A percentile compares a stretch with the other conserved stretches of the same genome.
phyloP scores from a whole-genome alignment of 2,329 filamentous ascomycete genomes.

The Aquanectria penicillioides region DNA sequence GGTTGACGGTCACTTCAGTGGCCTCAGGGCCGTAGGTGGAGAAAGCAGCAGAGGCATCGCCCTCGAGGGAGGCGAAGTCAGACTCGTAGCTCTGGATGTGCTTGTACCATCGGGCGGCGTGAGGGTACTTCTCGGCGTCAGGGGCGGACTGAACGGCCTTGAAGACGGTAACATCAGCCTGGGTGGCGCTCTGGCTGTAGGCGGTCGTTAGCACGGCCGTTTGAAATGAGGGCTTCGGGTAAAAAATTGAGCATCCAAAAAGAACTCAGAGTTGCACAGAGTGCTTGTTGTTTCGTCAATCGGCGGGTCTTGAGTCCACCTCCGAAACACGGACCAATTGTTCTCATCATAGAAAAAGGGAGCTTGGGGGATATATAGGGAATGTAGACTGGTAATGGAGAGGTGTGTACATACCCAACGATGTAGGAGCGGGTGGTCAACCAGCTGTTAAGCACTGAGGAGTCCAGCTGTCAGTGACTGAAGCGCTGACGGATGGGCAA shows the following conservation, averaged over 20 bases:
- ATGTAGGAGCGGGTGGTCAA: conserved; percentile 82
- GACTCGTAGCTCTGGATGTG: conserved; percentile 93
- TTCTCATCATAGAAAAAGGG: conserved; percentile 71
- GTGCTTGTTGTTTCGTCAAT: conserved; percentile 80
- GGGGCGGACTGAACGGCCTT: conserved; percentile 85
- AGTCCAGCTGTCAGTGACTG: conserved; percentile 48
- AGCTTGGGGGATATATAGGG: not conserved
- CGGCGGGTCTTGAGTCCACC: conserved; percentile 90
- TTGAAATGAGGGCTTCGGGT: not conserved
- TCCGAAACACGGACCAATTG: conserved; percentile 97
- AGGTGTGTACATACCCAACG: conserved; percentile 72
- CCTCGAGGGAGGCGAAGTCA: conserved; percentile 90
- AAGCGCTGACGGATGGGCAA: conserved; percentile 38
- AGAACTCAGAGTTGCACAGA: conserved; percentile 80
- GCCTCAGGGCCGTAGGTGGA: conserved; percentile 91
- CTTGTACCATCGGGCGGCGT: conserved; percentile 98
- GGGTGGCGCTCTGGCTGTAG: conserved; percentile 72
- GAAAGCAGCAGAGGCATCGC: conserved; percentile 89
- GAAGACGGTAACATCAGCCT: conserved; percentile 96
- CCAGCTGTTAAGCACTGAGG: conserved; percentile 76
- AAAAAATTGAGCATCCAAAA: conserved; percentile 28
- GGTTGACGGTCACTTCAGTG: conserved; percentile 81
- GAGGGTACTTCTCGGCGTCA: conserved; percentile 86
- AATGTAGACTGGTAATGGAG: not conserved
- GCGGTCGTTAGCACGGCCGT: conserved; percentile 32